These are phyloP conservation scores for Rhododendron vialii DNA, from an alignment of 148 eudicot species.

Conservation along the genomic window DNA sequence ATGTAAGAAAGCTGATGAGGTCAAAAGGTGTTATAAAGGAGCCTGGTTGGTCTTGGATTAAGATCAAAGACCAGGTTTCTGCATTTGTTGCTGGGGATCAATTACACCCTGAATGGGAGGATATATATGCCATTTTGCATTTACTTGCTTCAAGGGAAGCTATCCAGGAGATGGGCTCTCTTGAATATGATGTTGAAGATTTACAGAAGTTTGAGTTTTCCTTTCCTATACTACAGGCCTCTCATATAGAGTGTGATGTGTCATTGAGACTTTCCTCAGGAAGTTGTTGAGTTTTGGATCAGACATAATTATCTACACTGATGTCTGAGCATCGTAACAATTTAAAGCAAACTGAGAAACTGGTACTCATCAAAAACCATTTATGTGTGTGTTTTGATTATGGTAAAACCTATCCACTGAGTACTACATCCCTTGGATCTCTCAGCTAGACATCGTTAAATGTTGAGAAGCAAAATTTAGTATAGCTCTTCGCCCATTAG, in stretches of 20 bases:
- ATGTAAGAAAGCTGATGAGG: conserved; percentile 65
- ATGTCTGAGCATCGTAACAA: neutral
- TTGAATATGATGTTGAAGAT: conserved; percentile 19
- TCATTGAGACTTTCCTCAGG: conserved; percentile 2
- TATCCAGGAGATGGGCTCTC: conserved; percentile 30
- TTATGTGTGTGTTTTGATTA: neutral
- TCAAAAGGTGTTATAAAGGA: conserved; percentile 75
- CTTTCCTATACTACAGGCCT: neutral
- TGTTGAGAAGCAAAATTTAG: neutral
- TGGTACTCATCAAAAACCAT: neutral
- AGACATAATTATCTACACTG: neutral
- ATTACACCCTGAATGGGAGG: conserved; percentile 49
- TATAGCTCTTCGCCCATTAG: neutral
- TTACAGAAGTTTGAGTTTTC: conserved; percentile 5
- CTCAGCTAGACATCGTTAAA: neutral
- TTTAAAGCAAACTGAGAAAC: neutral
- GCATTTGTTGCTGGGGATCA: conserved; percentile 74
- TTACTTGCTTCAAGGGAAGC: conserved; percentile 43
- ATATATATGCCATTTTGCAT: conserved; percentile 46
- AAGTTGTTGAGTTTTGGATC: neutral
- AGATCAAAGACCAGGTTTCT: conserved; percentile 59
- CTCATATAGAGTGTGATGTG: neutral
- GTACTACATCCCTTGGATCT: neutral
- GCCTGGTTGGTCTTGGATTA: conserved; percentile 92
- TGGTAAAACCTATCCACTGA: neutral